Evolutionary conservation across 371 early-diverging fungal species (phyloP), one percentile per base, ranked within the genome.

Genomic region (Mucor irregularis): DNA sequence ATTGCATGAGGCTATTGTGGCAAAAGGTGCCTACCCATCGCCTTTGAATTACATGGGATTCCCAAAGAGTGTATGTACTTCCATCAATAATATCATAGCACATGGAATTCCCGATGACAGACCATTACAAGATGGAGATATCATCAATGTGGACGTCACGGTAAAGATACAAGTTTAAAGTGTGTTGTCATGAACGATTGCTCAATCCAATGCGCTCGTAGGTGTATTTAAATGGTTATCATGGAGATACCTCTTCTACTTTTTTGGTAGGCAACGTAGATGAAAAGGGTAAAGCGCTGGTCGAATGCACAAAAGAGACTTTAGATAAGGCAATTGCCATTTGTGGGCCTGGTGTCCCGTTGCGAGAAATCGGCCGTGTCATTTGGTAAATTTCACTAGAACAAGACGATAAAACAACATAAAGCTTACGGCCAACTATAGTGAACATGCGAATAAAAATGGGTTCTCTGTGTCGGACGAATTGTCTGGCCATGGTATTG

Each of bases 81-180:
- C 90, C 11, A 76, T 96, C 19, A 94, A 94, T 63, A 94, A 96
- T 62, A 85, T 95, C 13, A 86, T 96, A 42, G 90, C 91, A 9
- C 96, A 96, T 66, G 95, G 95, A 0, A 94, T 95, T 52, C 95
- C 95, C 3, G 95, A 95, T 61, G 69, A 77, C 26, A 86, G 92
- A 16, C 71, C 75, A 17, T 73, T 95, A 9, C 59, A 81, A 54
- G 80, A 89, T 52, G 94, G 95, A 4, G 96, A 95, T 69, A 87
- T 95, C 34, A 74, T 94, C 50, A 96, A 94, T 70, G 72, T 95
- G n/a, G 96, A 96, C 56, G 72, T 90, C 2, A 88, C 88, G 6
- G 84, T 87, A 72, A 50, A n/a, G n/a, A n/a, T n/a, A n/a, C n/a
- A n/a, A n/a, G n/a, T n/a, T n/a, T n/a, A n/a, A n/a, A n/a, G n/a